Conservation (phyloP, 805 yeast species). For the Lachancea thermotolerans region DNA sequence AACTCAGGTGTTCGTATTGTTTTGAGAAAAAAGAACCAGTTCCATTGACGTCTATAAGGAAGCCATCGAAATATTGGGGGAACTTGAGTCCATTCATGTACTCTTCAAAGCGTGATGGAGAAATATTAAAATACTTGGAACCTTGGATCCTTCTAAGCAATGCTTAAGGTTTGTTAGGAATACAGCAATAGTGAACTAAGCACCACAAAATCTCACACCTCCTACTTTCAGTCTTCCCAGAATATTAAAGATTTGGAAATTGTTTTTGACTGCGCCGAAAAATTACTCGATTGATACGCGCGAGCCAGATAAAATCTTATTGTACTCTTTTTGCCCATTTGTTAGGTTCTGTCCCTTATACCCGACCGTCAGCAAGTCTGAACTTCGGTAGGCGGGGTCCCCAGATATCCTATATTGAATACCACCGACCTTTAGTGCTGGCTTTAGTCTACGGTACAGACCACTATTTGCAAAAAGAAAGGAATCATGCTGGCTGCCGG, state of each 20-base stretch:
- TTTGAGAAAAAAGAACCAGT: background rate
- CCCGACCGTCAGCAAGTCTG: conserved; percentile 1
- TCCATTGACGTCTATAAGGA: background rate
- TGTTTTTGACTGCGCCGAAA: conserved; percentile 2
- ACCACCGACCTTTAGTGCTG: background rate
- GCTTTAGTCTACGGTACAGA: background rate
- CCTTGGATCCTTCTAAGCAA: conserved; percentile 1
- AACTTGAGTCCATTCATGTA: background rate
- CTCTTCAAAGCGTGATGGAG: conserved; percentile 1
- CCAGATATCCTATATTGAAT: background rate
- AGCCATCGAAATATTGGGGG: background rate
- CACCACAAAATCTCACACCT: conserved; percentile 1
- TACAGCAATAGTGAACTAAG: background rate
- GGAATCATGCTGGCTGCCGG: conserved; percentile 1
- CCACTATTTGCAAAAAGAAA: conserved; percentile 1
- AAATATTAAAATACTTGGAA: background rate
- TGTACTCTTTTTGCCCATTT: background rate
- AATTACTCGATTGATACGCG: conserved; percentile 4
- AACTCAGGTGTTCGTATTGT: background rate
- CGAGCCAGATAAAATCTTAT: background rate
- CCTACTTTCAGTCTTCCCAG: conserved; percentile 1
- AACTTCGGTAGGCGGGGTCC: background rate
- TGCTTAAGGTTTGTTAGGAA: conserved; percentile 1
- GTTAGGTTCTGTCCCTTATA: conserved; percentile 2
- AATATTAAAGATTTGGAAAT: background rate